Conservation (phyloP, 208 protist species). For the Borovskyia barvae region DNA sequence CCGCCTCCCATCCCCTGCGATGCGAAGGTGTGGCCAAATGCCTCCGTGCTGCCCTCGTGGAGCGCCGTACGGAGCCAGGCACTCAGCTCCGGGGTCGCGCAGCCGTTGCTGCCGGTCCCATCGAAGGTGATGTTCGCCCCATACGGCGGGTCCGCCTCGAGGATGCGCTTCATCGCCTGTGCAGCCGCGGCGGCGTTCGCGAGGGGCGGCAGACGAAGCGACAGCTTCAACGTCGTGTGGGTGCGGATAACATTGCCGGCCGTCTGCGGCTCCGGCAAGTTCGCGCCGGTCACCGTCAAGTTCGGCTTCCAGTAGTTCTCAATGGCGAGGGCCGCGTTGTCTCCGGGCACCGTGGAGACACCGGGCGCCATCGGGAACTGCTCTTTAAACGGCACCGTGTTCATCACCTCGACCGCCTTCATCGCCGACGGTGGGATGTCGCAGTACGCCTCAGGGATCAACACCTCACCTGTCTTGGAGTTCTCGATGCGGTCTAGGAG, state of each 20-base stretch:
- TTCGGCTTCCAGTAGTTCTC: slow-evolving; percentile 92
- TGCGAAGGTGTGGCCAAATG: slow-evolving; percentile 74
- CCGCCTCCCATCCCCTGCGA: slow-evolving; percentile 85
- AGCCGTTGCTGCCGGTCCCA: slow-evolving; percentile 70
- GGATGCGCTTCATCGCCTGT: slow-evolving; percentile 60
- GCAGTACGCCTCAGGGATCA: slow-evolving; percentile 74
- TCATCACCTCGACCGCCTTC: slow-evolving; percentile 50
- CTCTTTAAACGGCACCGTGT: slow-evolving; percentile 54
- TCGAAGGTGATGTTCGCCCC: slow-evolving; percentile 86
- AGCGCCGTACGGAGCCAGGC: slow-evolving; percentile 82
- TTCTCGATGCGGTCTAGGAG: slow-evolving; percentile 93
- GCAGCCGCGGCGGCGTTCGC: slow-evolving; percentile 49
- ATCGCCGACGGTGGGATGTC: slow-evolving; percentile 73
- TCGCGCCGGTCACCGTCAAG: slow-evolving; percentile 89
- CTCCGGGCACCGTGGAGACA: slow-evolving; percentile 33
- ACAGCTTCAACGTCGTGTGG: slow-evolving; percentile 90
- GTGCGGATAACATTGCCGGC: slow-evolving; percentile 95
- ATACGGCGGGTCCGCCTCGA: slow-evolving; percentile 90
- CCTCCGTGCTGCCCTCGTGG: slow-evolving; percentile 64
- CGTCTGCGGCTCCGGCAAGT: slow-evolving; percentile 71
- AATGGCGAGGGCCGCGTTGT: slow-evolving; percentile 81
- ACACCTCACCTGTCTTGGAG: slow-evolving; percentile 86
- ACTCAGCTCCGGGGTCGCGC: slow-evolving; percentile 69
- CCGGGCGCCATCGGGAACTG: slow-evolving; percentile 47
- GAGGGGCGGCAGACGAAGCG: slow-evolving; percentile 90